Base-by-base conservation (phyloP, 106 monocot species). In the Xerophyta viscosa region DNA sequence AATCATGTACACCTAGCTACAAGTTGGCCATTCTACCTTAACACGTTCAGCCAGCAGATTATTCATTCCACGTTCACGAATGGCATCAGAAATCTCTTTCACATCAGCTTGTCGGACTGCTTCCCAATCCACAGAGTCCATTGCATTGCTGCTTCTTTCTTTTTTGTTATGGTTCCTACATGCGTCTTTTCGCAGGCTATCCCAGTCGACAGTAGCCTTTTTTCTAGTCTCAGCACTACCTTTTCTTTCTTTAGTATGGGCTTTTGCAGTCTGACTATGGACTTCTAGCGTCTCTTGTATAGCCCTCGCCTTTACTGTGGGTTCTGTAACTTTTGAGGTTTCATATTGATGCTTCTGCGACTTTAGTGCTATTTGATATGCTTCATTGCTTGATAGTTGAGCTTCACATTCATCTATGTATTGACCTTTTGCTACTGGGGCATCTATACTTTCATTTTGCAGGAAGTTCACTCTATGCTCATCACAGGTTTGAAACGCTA, bases 31-130 rank as follows among this genome's bases (percentile, higher is more conserved):
- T 2, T 39, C 20, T 74, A 87, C 87, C 84, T 88, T 77, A 15
- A 93, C 88, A 44, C 93, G 18, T 50, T 71, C 87, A 58, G 87
- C 93, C 39, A 93, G 75, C 68, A 83, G 53, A 36, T 93, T 88
- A 50, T 93, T 93, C 87, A 87, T 87, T 65, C 83, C 87, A 29
- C 83, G 74, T 67, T 74, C 87, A 44, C 80, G 71, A 42, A 93
- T 87, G 25, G 77, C 42, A 8, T 77, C 50, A 42, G 93, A 71
- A 50, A 93, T 57, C 52, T 80, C 69, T 24, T 60, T 71, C 8
- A 78, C 87, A 65, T 77, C 61, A 10, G 84, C 80, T 63, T 37
- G 39, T 36, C 69, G 71, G 29, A 93, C 31, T 60, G 83, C 87
- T 46, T 93, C 83, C 61, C 80, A 88, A 53, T 87, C 83, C 28